These are phyloP conservation scores for Corylus heterophylla DNA, from an alignment of 306 rosid species.

Conservation along the genomic window DNA sequence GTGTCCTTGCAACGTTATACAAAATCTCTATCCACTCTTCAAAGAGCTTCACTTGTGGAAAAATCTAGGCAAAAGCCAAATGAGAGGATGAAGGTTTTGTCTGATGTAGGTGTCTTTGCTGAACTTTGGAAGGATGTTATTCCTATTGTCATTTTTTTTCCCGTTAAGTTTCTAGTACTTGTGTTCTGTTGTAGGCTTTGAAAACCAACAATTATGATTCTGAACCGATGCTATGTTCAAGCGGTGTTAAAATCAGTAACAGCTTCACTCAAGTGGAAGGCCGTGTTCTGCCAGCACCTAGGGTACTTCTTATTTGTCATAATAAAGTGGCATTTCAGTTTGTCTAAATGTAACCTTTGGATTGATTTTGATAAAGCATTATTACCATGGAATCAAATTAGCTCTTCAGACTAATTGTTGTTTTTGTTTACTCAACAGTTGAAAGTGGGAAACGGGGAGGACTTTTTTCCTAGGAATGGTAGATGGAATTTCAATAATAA, in stretches of 20 bases:
- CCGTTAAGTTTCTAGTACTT: not conserved
- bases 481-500: conserved; percentile 91
- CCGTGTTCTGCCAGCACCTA: conserved; percentile 82
- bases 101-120: conserved; percentile 48
- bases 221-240: conserved; percentile 71
- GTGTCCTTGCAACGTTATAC: conserved; percentile 90
- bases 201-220: conserved; percentile 62
- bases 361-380: not conserved
- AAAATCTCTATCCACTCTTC: conserved; percentile 72
- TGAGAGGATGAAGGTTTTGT: conserved; percentile 73
- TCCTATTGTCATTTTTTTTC: not conserved
- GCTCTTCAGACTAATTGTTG: not conserved
- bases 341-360: not conserved
- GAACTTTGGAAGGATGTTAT: not conserved
- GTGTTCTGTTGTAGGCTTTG: conserved; percentile 54
- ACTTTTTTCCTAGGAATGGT: conserved; percentile 82
- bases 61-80: conserved; percentile 94
- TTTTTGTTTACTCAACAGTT: conserved; percentile 39
- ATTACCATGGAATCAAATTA: not conserved
- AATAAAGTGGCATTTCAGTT: not conserved
- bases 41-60: conserved; percentile 82
- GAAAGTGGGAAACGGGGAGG: conserved; percentile 82
- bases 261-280: conserved; percentile 79
- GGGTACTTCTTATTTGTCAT: conserved; percentile 41
- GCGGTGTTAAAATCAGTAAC: conserved; percentile 55